phyloP scores from a whole-genome alignment of 2,329 filamentous ascomycete genomes.

The Colletotrichum sidae region DNA sequence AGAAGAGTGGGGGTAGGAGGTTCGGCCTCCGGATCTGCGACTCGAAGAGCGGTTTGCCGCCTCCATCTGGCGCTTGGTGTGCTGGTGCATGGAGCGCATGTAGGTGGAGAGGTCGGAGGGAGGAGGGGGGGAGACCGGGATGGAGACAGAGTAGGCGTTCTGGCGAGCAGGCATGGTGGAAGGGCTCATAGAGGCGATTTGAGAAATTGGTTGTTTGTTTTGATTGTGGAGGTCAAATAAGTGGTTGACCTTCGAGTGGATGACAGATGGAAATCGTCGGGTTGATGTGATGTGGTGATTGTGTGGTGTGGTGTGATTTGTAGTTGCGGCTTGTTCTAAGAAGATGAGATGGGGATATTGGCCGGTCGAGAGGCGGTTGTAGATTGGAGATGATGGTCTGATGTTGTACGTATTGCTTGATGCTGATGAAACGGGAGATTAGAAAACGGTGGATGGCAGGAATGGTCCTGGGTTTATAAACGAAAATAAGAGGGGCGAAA shows the following conservation, averaged over 20 bases:
- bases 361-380: not conserved
- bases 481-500: constrained; percentile 37
- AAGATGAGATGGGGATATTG: not conserved
- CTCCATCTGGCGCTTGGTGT: constrained; percentile 76
- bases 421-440: constrained; percentile 33
- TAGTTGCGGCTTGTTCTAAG: not conserved
- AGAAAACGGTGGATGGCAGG: constrained; percentile 32
- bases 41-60: constrained; percentile 59
- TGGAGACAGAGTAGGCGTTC: constrained; percentile 49
- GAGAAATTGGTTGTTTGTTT: not conserved
- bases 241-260: not conserved
- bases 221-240: not conserved
- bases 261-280: not conserved
- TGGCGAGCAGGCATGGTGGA: constrained; percentile 52
- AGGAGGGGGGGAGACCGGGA: constrained; percentile 52
- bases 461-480: constrained; percentile 37
- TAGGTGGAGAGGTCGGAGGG: constrained; percentile 66
- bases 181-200: constrained; percentile 29
- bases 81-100: constrained; percentile 70
- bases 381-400: not conserved
- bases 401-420: constrained; percentile 18
- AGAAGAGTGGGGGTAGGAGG: constrained; percentile 39
- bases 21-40: constrained; percentile 33
- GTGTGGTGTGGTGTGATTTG: not conserved
- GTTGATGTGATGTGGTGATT: not conserved